A percentile compares a stretch with the other conserved stretches of the same genome.
phyloP scores from a whole-genome alignment of 108 stramenopile genomes.

The Cyclotella atomus region DNA sequence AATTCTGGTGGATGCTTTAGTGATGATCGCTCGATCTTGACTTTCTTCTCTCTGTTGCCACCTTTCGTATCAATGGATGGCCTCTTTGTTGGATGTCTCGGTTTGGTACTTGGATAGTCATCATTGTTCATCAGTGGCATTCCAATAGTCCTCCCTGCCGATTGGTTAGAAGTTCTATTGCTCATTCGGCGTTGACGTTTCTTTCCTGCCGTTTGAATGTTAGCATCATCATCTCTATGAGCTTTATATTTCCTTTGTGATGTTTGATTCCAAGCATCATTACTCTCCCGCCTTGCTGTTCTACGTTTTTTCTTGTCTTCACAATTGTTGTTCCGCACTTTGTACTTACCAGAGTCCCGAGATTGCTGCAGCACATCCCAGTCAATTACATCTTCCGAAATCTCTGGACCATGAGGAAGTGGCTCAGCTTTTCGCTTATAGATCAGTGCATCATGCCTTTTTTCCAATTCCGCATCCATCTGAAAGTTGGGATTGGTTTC shows the following conservation, averaged over 20 bases:
- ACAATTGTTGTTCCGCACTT: no score
- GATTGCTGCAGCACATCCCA: no score
- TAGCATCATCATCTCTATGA: no score
- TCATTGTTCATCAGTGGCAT: background rate
- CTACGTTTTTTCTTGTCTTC: no score
- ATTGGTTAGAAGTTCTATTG: background rate
- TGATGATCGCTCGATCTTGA: no score
- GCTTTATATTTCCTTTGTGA: no score
- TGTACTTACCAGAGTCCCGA: no score
- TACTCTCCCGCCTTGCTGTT: no score
- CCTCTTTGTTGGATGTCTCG: background rate
- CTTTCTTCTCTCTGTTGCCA: background rate
- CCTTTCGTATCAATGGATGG: background rate
- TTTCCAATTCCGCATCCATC: constrained; percentile 30
- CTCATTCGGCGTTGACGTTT: no score
- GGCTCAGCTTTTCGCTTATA: background rate
- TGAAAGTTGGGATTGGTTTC: constrained; percentile 20
- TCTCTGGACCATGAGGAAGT: no score
- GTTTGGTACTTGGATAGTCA: background rate
- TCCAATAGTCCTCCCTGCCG: background rate
- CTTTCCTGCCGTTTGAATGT: no score
- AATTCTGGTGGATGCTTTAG: background rate
- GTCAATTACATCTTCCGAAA: background rate
- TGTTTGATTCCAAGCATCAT: no score
- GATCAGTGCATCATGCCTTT: constrained; percentile 25